Percentiles rank a stretch among this genome's conserved stretches.
These are phyloP conservation scores for Croton setiger DNA, from an alignment of 441 rosid genomes.

Conservation along the genomic window DNA sequence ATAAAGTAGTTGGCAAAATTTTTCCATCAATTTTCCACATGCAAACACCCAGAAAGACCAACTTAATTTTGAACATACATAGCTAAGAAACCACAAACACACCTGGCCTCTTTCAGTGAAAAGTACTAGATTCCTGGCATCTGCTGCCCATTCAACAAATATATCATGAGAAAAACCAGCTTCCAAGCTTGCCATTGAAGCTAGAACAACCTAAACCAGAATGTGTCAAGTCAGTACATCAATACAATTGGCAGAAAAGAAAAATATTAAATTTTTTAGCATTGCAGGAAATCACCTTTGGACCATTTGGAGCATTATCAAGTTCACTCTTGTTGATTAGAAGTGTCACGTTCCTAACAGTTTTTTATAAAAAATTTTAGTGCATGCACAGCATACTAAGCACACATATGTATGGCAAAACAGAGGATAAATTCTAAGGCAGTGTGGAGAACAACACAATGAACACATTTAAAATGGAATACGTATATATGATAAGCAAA, in stretches of 20 bases:
- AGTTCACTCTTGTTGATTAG: constrained; percentile 82
- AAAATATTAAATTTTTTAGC: constrained; percentile 14
- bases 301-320: constrained; percentile 82
- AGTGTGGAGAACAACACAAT: neutral
- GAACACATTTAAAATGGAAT: neutral
- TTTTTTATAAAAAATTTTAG: constrained; percentile 14
- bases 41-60: neutral
- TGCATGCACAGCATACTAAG: constrained; percentile 1
- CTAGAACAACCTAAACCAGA: constrained; percentile 70
- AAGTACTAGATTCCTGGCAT: constrained; percentile 75
- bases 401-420: constrained; percentile 9
- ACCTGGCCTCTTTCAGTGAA: constrained; percentile 99
- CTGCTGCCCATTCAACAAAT: constrained; percentile 93
- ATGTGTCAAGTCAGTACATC: constrained; percentile 24
- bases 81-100: constrained; percentile 12
- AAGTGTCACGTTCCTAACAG: constrained; percentile 78
- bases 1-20: neutral
- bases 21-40: constrained; percentile 3
- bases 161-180: constrained; percentile 97
- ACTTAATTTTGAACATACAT: constrained; percentile 10
- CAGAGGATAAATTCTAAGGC: constrained; percentile 9
- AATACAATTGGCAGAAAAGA: constrained; percentile 5
- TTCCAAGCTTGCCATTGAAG: constrained; percentile 97
- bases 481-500: neutral
- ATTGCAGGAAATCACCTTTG: constrained; percentile 54